phyloP scores from a whole-genome alignment of 257 asterid species.

The Solanum appendiculatum region DNA sequence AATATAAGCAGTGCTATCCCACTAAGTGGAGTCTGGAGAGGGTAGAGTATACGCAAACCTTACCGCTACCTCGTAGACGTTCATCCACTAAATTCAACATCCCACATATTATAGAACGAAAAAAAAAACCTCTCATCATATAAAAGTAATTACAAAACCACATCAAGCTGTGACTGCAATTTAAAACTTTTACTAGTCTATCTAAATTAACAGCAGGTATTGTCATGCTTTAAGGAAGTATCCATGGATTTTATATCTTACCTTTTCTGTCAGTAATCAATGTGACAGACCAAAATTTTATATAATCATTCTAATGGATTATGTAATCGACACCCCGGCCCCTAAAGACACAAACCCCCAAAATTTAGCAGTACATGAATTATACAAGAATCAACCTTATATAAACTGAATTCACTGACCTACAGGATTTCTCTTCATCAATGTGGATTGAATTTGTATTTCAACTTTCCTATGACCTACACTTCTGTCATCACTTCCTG shows the following conservation, averaged over 20 bases:
- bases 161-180: neutral
- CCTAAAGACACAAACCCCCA: neutral
- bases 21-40: too few species aligned
- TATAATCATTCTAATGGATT: neutral
- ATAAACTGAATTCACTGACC: neutral
- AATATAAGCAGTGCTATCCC: neutral
- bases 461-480: neutral
- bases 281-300: neutral
- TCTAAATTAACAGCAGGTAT: neutral
- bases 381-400: neutral
- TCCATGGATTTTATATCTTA: neutral
- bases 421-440: neutral
- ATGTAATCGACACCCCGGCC: neutral
- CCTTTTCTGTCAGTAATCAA: neutral
- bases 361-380: neutral
- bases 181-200: neutral
- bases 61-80: neutral
- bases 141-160: neutral
- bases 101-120: neutral
- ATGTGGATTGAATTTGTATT: neutral
- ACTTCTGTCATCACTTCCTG: neutral
- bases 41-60: neutral
- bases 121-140: neutral
- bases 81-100: neutral
- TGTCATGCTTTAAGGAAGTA: neutral